Evolutionary conservation across 1,284 basidiomycete genomes (phyloP), one percentile per base, ranked within the genome.

Genomic region (Boletus semigastroideus): DNA sequence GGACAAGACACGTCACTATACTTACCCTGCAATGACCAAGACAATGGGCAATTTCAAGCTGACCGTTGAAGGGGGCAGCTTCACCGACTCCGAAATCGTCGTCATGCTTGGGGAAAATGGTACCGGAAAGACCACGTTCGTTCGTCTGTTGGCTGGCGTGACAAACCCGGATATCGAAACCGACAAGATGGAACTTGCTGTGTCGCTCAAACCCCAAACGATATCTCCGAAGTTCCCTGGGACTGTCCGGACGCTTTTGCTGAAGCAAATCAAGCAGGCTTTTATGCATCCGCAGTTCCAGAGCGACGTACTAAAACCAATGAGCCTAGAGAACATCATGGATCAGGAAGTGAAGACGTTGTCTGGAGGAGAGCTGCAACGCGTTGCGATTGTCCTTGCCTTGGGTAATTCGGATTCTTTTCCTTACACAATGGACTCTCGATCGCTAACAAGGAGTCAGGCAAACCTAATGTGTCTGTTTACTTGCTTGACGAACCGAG

Each of bases 261-360:
- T 98, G 49, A 97, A 96, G 78, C 86, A 90, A 70, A 96, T 98
- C 76, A 95, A 95, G 74, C 77, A 82, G 30, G 85, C 92, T 44
- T 97, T 95, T 75, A 94, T 97, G 92, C 91, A 96, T 69, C 90
- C 94, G 28, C 94, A 98, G 73, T 98, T 98, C 86, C 91, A 94
- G 73, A 90, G 90, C 39, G 94, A 98, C 67, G 95, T 98, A 45
- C 73, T 98, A 59, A 98, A 98, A 75, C 95, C 95, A 25, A 95
- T 98, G 94, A 91, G 72, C 62, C 72, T 98, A 63, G 94, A 98
- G 44, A 81, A 83, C 52, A 87, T 98, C 60, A 86, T 98, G 76
- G 95, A 98, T 72, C 94, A 98, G 74, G 92, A 96, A 42, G 94
- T 98, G 30, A 92, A 92, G 76, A 97, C 94, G 33, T 74, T 98